Evolutionary conservation across 345 rosid genomes (phyloP).

Genomic region (Diplotaxis tenuifolia): DNA sequence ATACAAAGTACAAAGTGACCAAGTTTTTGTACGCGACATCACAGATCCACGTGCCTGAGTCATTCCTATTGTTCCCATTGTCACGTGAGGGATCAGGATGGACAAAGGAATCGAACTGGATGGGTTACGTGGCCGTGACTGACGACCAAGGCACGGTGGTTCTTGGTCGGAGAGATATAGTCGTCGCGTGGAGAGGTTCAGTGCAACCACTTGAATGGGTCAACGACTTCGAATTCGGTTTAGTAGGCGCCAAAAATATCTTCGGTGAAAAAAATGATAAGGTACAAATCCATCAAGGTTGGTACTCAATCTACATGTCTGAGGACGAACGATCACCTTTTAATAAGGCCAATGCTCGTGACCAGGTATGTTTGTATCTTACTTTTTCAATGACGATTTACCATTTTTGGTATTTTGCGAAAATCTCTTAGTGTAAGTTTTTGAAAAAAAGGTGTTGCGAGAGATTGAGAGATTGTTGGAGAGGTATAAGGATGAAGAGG

Average conservation of each 20-base stretch:
- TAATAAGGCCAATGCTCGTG: slow-evolving; percentile 55
- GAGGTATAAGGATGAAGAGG: slow-evolving; percentile 55
- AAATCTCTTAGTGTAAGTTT: neutral
- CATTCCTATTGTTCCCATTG: slow-evolving; percentile 53
- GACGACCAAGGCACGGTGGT: slow-evolving; percentile 60
- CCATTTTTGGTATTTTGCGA: neutral
- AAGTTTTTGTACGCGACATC: slow-evolving; percentile 76
- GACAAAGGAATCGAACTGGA: slow-evolving; percentile 85
- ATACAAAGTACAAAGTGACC: slow-evolving; percentile 58
- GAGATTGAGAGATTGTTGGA: slow-evolving; percentile 59
- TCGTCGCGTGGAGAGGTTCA: slow-evolving; percentile 87
- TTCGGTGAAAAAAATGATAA: slow-evolving; percentile 40
- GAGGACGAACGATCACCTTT: slow-evolving; percentile 61
- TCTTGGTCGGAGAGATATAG: slow-evolving; percentile 82
- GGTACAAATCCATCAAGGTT: slow-evolving; percentile 71
- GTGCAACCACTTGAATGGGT: slow-evolving; percentile 70
- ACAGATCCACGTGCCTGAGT: slow-evolving; percentile 55
- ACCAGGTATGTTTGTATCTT: slow-evolving; percentile 48
- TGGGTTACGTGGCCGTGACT: slow-evolving; percentile 79
- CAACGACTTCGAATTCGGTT: slow-evolving; percentile 51
- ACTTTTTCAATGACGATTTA: neutral
- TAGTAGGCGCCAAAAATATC: slow-evolving; percentile 52
- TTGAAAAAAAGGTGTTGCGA: slow-evolving; percentile 21
- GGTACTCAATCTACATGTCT: slow-evolving; percentile 84
- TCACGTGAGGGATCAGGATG: slow-evolving; percentile 86